Evolutionary conservation across 495 filamentous ascomycete species (phyloP).

Genomic region (Tirmania nivea): DNA sequence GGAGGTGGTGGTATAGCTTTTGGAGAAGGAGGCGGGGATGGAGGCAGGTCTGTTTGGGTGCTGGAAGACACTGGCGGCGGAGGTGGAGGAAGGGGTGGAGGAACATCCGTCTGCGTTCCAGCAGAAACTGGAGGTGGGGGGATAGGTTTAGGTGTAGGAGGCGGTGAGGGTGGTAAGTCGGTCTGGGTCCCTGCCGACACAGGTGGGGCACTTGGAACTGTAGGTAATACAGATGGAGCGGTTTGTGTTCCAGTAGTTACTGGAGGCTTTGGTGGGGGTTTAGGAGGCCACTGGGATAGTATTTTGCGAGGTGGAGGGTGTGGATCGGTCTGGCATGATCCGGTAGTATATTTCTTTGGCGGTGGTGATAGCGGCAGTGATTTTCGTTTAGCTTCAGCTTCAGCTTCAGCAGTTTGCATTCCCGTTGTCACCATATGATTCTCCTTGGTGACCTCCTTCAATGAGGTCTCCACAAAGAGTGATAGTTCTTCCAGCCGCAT

Average conservation of each 20-base stretch:
- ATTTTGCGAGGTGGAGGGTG: background rate
- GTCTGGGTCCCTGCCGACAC: slow-evolving; percentile 7
- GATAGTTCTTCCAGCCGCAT: background rate
- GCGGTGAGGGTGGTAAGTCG: slow-evolving; percentile 42
- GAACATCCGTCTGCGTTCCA: too few species aligned
- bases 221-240: too few species aligned
- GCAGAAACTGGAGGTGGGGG: too few species aligned
- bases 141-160: slow-evolving; percentile 37
- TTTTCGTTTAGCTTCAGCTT: background rate
- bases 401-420: background rate
- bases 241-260: slow-evolving; percentile 56
- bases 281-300: too few species aligned
- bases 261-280: slow-evolving; percentile 20
- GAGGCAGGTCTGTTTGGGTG: background rate
- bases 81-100: slow-evolving; percentile 16
- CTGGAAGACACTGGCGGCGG: slow-evolving; percentile 4
- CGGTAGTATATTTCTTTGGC: background rate
- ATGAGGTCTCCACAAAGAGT: background rate
- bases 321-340: background rate
- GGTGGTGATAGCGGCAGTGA: slow-evolving; percentile 2
- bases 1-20: slow-evolving; percentile 5
- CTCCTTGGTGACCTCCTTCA: background rate
- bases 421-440: background rate
- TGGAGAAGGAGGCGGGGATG: slow-evolving; percentile 3
- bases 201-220: background rate